A percentile compares a stretch with the other conserved stretches of the same genome.
Evolutionary conservation across 805 yeast species (phyloP).

Genomic region (Gaillardinia entomophila): DNA sequence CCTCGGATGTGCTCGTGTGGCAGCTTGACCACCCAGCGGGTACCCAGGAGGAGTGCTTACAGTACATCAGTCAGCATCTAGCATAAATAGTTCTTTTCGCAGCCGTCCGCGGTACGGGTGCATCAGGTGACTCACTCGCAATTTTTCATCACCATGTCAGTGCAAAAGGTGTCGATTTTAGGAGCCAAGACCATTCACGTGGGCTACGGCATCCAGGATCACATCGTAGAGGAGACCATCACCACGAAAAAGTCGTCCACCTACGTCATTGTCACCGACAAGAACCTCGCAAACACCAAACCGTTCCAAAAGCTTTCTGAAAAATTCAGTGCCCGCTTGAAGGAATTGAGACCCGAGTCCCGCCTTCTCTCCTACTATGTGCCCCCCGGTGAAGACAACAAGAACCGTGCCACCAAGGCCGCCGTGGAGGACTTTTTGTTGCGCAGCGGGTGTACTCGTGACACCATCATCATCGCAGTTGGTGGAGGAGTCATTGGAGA

Average conservation of each 20-base stretch:
- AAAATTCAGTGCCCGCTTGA: constrained; percentile 36
- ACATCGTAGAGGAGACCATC: constrained; percentile 66
- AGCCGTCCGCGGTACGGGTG: not conserved
- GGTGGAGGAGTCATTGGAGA: constrained; percentile 99
- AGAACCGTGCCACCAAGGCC: constrained; percentile 84
- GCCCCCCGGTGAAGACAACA: constrained; percentile 90
- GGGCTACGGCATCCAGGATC: constrained; percentile 74
- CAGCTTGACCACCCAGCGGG: constrained; percentile 70
- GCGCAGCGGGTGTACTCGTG: constrained; percentile 85
- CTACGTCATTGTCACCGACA: constrained; percentile 85
- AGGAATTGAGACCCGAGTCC: constrained; percentile 40
- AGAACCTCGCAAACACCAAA: constrained; percentile 65
- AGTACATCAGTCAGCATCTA: constrained; percentile 20
- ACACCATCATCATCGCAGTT: constrained; percentile 86
- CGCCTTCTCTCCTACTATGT: constrained; percentile 71
- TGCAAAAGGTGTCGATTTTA: constrained; percentile 64
- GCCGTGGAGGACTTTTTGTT: constrained; percentile 87
- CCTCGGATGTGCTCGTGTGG: constrained; percentile 58
- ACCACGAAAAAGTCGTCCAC: constrained; percentile 72
- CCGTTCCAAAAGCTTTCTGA: constrained; percentile 46
- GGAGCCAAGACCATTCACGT: constrained; percentile 84
- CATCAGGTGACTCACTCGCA: not conserved
- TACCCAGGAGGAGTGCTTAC: constrained; percentile 49
- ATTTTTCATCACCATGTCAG: constrained; percentile 11
- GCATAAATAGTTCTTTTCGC: not conserved